Percentiles rank a stretch among this genome's conserved stretches.
Evolutionary conservation across 2,329 filamentous ascomycete species (phyloP).

Genomic region (Phialophora macrospora): DNA sequence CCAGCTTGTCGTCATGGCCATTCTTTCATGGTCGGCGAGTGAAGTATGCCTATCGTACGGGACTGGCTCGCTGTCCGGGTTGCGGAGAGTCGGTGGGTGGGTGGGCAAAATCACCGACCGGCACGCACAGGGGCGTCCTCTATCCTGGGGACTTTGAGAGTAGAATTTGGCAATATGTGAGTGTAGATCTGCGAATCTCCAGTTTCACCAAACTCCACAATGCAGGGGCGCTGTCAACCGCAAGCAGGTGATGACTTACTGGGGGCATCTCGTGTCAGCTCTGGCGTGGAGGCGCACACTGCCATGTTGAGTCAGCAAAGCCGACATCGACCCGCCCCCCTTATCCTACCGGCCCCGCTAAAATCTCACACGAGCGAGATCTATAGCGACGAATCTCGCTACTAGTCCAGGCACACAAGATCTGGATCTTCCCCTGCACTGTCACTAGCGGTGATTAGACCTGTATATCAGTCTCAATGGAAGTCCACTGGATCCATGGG

Average conservation of each 20-base stretch:
- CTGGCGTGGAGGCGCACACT: background rate
- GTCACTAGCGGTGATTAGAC: background rate
- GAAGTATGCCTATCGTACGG: no score
- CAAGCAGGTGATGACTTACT: background rate
- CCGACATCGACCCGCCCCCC: background rate
- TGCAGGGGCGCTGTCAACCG: no score
- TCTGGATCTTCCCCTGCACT: background rate
- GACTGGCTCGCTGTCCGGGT: no score
- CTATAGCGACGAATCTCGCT: background rate
- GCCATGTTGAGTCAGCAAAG: background rate
- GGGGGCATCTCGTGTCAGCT: background rate
- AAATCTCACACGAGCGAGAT: conserved; percentile 7
- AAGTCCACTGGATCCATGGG: background rate
- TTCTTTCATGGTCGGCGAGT: no score
- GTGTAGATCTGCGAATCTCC: background rate
- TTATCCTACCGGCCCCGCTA: no score
- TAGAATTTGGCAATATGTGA: conserved; percentile 44
- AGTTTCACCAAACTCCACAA: no score
- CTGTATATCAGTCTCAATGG: background rate
- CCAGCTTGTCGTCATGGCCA: conserved; percentile 60
- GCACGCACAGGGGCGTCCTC: conserved; percentile 1
- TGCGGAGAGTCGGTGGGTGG: conserved; percentile 34
- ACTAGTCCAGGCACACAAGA: background rate
- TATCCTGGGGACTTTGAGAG: conserved; percentile 8
- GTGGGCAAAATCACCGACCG: conserved; percentile 36